Evolutionary conservation across 2,329 filamentous ascomycete species (phyloP).

Genomic region (Penicillium sp.): DNA sequence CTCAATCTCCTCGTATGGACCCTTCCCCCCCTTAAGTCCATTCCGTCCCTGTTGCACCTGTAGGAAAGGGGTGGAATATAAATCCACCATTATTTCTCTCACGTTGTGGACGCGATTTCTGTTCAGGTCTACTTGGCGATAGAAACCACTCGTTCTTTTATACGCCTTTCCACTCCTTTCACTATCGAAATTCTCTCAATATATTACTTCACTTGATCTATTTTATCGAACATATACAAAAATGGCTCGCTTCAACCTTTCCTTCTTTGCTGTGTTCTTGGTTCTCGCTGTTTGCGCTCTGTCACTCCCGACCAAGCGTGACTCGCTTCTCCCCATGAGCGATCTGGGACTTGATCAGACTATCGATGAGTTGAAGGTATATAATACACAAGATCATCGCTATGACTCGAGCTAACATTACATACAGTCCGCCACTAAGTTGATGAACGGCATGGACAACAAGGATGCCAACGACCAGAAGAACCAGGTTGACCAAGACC

Average conservation of each 20-base stretch:
- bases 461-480: constrained; percentile 10
- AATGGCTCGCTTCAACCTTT: constrained; percentile 35
- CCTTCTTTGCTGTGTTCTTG: constrained; percentile 29
- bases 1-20: background rate
- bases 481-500: constrained; percentile 1
- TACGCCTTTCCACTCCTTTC: constrained; percentile 12
- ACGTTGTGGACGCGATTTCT: background rate
- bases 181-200: constrained; percentile 1
- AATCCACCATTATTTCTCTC: background rate
- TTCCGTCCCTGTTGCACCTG: constrained; percentile 2
- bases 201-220: constrained; percentile 3
- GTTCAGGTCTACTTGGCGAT: background rate
- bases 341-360: constrained; percentile 10
- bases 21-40: constrained; percentile 3
- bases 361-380: constrained; percentile 19
- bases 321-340: background rate
- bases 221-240: constrained; percentile 3
- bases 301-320: constrained; percentile 29
- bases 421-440: constrained; percentile 14
- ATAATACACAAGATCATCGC: background rate
- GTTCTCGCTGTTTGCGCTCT: constrained; percentile 30
- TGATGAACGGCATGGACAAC: constrained; percentile 16
- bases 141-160: constrained; percentile 8
- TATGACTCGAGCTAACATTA: background rate
- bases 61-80: constrained; percentile 13